phyloP scores from a whole-genome alignment of 768 basidiomycete species.

The Boletus bicolor region DNA sequence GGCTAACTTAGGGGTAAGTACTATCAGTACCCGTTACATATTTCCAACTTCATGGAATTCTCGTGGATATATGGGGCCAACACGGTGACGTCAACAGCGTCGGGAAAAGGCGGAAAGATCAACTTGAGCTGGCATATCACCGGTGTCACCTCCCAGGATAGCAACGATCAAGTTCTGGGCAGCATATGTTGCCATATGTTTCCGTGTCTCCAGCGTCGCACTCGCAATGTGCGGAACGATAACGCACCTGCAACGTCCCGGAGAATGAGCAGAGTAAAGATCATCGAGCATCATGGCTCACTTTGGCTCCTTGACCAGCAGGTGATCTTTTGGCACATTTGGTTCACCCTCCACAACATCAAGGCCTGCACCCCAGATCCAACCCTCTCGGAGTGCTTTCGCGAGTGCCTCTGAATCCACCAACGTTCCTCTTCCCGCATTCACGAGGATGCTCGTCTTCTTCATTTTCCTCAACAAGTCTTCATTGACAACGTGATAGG shows the following conservation, averaged over 20 bases:
- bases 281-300: constrained; percentile 31
- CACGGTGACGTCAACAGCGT: background rate
- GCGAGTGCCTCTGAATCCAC: constrained; percentile 90
- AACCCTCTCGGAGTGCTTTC: constrained; percentile 66
- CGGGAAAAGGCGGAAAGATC: constrained; percentile 25
- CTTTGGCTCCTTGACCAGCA: constrained; percentile 74
- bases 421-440: constrained; percentile 79
- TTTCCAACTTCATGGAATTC: background rate
- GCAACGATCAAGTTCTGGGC: constrained; percentile 53
- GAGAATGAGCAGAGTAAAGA: background rate
- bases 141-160: constrained; percentile 57
- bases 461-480: constrained; percentile 83
- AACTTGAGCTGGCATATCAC: constrained; percentile 55
- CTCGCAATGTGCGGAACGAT: constrained; percentile 91
- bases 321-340: constrained; percentile 65
- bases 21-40: background rate
- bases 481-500: constrained; percentile 70
- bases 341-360: constrained; percentile 97
- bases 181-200: constrained; percentile 77
- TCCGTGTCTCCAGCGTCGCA: constrained; percentile 80
- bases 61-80: background rate
- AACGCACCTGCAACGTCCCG: constrained; percentile 50
- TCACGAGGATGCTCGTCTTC: constrained; percentile 75
- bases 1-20: too few relatives aligned
- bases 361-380: constrained; percentile 90